A percentile compares a stretch with the other conserved stretches of the same genome.
Evolutionary conservation across 139 green algal species (phyloP).

Genomic region (Picochlorum sp.): DNA sequence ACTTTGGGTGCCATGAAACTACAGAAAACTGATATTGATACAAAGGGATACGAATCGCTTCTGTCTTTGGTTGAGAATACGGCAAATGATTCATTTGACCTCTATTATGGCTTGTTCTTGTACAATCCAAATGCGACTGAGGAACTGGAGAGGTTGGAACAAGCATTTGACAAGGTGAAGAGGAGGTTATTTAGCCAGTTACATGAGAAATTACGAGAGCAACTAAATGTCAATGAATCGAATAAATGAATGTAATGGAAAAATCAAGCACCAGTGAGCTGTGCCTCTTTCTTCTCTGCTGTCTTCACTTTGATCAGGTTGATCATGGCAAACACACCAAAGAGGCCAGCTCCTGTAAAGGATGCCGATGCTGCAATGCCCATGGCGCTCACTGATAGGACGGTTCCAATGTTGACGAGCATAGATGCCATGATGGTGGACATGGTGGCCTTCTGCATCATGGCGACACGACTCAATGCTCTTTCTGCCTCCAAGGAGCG

Average conservation of each 20-base stretch:
- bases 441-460: conserved; percentile 60
- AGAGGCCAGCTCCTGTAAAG: conserved; percentile 56
- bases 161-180: conserved; percentile 76
- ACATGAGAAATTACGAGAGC: conserved; percentile 59
- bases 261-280: conserved; percentile 40
- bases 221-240: conserved; percentile 23
- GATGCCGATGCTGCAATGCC: conserved; percentile 11
- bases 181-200: conserved; percentile 71
- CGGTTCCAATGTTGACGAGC: conserved; percentile 88
- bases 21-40: conserved; percentile 80
- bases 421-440: conserved; percentile 63
- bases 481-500: conserved; percentile 91
- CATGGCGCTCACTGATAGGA: conserved; percentile 56
- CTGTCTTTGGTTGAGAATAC: conserved; percentile 96
- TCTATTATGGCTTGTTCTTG: conserved; percentile 99
- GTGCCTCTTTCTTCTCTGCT: conserved; percentile 71
- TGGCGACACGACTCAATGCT: conserved; percentile 70
- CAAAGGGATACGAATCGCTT: conserved; percentile 88
- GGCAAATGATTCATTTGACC: conserved; percentile 93
- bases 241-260: conserved; percentile 1
- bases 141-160: conserved; percentile 69
- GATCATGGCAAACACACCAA: conserved; percentile 36
- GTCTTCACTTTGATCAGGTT: conserved; percentile 53
- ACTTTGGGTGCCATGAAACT: conserved; percentile 66
- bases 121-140: conserved; percentile 58